Evolutionary conservation across 2,329 filamentous ascomycete species (phyloP).

Genomic region (Aphanocladium album): DNA sequence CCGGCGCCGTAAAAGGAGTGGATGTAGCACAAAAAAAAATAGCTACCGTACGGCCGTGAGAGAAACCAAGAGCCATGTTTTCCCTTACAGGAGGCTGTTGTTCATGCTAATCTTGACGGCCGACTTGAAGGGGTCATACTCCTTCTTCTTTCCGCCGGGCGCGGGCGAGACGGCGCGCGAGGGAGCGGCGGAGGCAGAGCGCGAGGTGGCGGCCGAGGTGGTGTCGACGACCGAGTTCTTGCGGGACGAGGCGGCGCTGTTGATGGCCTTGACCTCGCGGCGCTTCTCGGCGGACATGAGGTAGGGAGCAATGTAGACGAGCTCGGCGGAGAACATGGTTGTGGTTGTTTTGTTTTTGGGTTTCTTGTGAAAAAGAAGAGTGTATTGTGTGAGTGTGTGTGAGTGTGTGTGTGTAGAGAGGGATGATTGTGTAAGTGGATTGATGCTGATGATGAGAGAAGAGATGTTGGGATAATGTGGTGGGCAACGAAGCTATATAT

Average conservation of each 20-base stretch:
- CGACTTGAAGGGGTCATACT: neutral
- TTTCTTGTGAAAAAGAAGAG: neutral
- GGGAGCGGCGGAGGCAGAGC: neutral
- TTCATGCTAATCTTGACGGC: conserved; percentile 6
- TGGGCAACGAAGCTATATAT: conserved; percentile 6
- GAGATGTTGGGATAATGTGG: neutral
- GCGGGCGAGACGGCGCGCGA: neutral
- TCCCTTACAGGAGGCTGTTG: neutral
- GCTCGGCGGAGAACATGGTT: conserved; percentile 11
- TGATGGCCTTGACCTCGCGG: conserved; percentile 6
- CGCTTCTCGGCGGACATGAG: conserved; percentile 6
- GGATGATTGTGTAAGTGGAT: conserved; percentile 9
- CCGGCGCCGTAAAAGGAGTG: neutral
- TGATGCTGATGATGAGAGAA: conserved; percentile 6
- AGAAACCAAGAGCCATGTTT: too few species aligned
- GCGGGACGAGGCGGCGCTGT: conserved; percentile 13
- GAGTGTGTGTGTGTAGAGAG: neutral
- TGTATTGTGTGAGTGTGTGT: neutral
- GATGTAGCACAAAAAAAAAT: neutral
- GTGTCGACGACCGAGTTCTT: conserved; percentile 3
- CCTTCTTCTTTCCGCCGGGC: neutral
- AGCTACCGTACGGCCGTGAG: too few species aligned
- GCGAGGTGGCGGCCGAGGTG: neutral
- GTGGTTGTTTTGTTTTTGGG: neutral
- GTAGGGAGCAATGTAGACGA: conserved; percentile 13